Base-by-base conservation (phyloP, 202 grass and related monocot species). In the Carex arenaria region DNA sequence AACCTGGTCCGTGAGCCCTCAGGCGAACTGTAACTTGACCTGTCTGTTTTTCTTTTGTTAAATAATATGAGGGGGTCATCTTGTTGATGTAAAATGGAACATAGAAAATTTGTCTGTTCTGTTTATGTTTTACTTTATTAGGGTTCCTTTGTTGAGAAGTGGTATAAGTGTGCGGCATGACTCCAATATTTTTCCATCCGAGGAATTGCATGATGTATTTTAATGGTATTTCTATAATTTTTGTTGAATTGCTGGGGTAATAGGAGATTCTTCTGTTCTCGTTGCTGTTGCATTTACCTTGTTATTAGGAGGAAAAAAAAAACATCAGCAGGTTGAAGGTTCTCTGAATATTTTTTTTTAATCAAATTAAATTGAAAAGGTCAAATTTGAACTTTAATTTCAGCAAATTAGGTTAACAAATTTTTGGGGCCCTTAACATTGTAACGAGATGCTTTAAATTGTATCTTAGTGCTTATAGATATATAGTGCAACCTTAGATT, bases 1-100 rank as follows among this genome's bases (percentile, higher is more conserved):
- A 67, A 82, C 51, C 0, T 83, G 15, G 18, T 78, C 63, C 30
- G 66, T 74, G 28, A 51, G 64, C 72, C 53, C 38, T 83, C 70
- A 64, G 72, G 61, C 30, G 57, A 80, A 85, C 74, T 84, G 7
- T 57, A 85, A 85, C 73, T 78, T 76, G 51, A 76, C 72, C 72
- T 10, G 28, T 56, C 52, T 53, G 11, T 73, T 73, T 78, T 78
- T 32, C 42, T 51, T 78, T 59, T 78, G 73, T 78, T 78, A 59
- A 78, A 78, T 78, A 78, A 78, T 78, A 78, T 54, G 59, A 78
- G 73, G 30, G 52, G 73, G 73, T 34, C 26, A 78, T 78, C 30
- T 78, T 59, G 17, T 54, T 38, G 30, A 57, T 78, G 73, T 78
- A 59, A 59, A 78, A 78, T 78, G 73, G 53, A 78, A 53, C 52